phyloP scores from a whole-genome alignment of 2,329 filamentous ascomycete species.

The Pseudocercospora eumusae region DNA sequence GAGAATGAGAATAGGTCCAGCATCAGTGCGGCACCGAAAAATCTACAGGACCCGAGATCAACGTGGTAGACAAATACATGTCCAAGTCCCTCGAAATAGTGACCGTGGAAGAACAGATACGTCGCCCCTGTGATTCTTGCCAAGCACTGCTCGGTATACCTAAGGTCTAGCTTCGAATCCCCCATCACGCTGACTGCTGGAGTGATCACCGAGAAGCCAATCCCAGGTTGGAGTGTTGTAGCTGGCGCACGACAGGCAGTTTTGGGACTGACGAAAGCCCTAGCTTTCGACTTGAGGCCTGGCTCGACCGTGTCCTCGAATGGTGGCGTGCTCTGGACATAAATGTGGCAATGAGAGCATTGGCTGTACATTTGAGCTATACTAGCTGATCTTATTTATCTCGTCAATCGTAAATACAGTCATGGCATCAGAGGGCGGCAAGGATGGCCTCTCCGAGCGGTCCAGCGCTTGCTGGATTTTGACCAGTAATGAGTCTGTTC shows the following conservation, averaged over 20 bases:
- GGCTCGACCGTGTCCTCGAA: slow-evolving; percentile 47
- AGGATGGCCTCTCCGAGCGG: slow-evolving; percentile 48
- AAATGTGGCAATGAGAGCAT: not conserved
- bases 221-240: slow-evolving; percentile 52
- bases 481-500: slow-evolving; percentile 50
- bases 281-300: slow-evolving; percentile 63
- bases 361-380: not conserved
- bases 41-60: not conserved
- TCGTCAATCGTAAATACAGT: slow-evolving; percentile 2
- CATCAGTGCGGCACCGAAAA: not conserved
- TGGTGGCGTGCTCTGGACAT: slow-evolving; percentile 40
- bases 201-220: slow-evolving; percentile 51
- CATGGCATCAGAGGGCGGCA: slow-evolving; percentile 17
- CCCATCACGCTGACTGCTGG: slow-evolving; percentile 60
- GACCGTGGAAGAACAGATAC: slow-evolving; percentile 47
- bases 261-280: slow-evolving; percentile 52
- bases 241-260: slow-evolving; percentile 51
- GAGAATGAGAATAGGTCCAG: not conserved
- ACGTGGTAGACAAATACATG: not conserved
- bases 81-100: not conserved
- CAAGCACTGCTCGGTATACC: slow-evolving; percentile 49
- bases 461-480: slow-evolving; percentile 51
- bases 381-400: not conserved
- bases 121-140: slow-evolving; percentile 52
- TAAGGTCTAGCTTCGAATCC: slow-evolving; percentile 45